phyloP scores from a whole-genome alignment of 345 rosid genomes.

The Turritis glabra region DNA sequence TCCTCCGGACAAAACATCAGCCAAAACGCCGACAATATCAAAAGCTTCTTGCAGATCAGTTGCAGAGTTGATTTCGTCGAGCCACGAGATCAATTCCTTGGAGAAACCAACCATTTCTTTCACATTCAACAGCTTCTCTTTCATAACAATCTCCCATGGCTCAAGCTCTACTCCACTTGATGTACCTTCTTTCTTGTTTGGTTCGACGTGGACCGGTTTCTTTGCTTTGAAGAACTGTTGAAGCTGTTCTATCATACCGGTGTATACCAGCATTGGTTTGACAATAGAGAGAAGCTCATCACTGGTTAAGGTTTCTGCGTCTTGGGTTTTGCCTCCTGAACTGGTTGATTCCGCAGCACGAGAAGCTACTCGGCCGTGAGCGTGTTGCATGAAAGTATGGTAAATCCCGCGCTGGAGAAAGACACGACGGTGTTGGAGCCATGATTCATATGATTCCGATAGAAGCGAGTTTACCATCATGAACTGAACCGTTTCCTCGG shows the following conservation, averaged over 20 bases:
- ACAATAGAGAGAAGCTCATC: slow-evolving; percentile 68
- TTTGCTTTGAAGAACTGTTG: slow-evolving; percentile 76
- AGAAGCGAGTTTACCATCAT: slow-evolving; percentile 98
- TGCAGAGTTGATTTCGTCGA: slow-evolving; percentile 75
- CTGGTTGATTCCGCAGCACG: slow-evolving; percentile 52
- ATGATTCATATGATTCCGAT: slow-evolving; percentile 85
- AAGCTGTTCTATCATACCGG: slow-evolving; percentile 91
- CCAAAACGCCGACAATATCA: slow-evolving; percentile 71
- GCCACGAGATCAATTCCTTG: slow-evolving; percentile 80
- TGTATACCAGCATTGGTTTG: slow-evolving; percentile 83
- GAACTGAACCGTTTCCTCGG: slow-evolving; percentile 87
- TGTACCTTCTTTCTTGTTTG: slow-evolving; percentile 48
- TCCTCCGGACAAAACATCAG: slow-evolving; percentile 79
- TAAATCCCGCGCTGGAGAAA: slow-evolving; percentile 89
- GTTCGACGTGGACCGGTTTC: slow-evolving; percentile 40
- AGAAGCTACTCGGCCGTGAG: slow-evolving; percentile 63
- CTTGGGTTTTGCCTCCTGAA: slow-evolving; percentile 38
- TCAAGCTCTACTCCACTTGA: slow-evolving; percentile 55
- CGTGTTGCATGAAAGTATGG: slow-evolving; percentile 89
- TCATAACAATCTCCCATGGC: slow-evolving; percentile 81
- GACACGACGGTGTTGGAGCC: slow-evolving; percentile 84
- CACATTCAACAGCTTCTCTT: slow-evolving; percentile 64
- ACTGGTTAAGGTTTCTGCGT: slow-evolving; percentile 42
- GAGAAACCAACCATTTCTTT: slow-evolving; percentile 86
- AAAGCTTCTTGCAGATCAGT: slow-evolving; percentile 87